Percentiles rank a stretch among this genome's conserved stretches.
Evolutionary conservation across 495 filamentous ascomycete species (phyloP).

Genomic region (Chaetomium cochliodes): DNA sequence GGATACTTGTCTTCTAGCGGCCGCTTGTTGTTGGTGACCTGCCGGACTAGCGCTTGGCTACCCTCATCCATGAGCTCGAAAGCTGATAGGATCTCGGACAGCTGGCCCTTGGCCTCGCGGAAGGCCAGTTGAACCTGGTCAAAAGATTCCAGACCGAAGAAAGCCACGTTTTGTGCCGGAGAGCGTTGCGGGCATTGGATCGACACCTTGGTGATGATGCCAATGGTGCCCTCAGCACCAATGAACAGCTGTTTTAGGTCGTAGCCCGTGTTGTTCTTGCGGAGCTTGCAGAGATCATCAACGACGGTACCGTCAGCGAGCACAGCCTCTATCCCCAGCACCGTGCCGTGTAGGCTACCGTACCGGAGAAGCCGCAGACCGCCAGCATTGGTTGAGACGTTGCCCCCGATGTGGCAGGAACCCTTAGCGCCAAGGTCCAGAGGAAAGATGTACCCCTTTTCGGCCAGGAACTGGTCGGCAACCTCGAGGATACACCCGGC

Average conservation of each 20-base stretch:
- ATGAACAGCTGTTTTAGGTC: constrained; percentile 98
- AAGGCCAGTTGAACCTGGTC: constrained; percentile 82
- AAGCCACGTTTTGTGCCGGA: constrained; percentile 83
- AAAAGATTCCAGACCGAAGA: constrained; percentile 81
- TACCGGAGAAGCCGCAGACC: constrained; percentile 88
- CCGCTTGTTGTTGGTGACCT: constrained; percentile 69
- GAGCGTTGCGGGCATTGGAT: constrained; percentile 85
- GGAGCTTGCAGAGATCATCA: constrained; percentile 77
- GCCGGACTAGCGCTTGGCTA: constrained; percentile 70
- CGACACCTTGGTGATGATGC: constrained; percentile 86
- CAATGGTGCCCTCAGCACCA: constrained; percentile 89
- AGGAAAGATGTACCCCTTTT: constrained; percentile 82
- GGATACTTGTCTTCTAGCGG: constrained; percentile 81
- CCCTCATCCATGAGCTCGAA: constrained; percentile 95
- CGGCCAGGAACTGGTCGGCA: constrained; percentile 77
- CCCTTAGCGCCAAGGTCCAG: constrained; percentile 96
- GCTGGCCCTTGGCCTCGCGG: constrained; percentile 79
- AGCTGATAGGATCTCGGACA: constrained; percentile 92
- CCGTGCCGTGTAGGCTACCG: constrained; percentile 88
- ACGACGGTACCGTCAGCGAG: constrained; percentile 88
- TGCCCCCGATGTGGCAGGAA: constrained; percentile 96
- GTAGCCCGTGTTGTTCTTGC: constrained; percentile 97
- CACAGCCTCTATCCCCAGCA: constrained; percentile 89
- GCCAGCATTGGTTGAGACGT: constrained; percentile 94
- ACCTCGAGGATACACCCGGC: constrained; percentile 88